Base-by-base conservation (phyloP, 148 eudicot genomes). In the Vaccinium macrocarpon region DNA sequence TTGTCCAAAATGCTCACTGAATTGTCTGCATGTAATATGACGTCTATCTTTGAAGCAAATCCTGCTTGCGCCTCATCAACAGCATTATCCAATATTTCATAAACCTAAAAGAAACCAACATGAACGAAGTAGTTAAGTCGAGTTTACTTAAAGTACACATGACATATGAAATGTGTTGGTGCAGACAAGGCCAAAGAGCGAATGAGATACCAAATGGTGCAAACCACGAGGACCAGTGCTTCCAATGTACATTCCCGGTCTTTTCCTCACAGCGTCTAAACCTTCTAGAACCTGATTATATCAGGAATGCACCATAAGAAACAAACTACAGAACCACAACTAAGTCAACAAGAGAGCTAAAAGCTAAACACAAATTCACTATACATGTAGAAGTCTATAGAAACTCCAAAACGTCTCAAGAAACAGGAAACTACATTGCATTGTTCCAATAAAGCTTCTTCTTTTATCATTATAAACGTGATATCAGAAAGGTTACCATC, bases 211-310 rank as follows among this genome's bases (percentile, higher is more conserved):
- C 97, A 97, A 82, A 85, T 97, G 99, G 88, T 95, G 98, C 86
- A 97, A 88, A 71, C 99, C 99, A 86, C 99, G 99, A 90, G 91
- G 88, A 48, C 99, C 99, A 76, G 99, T 97, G 86, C 97, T 95
- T 90, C 99, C 99, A 59, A 97, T 93, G 88, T 97, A 97, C 99
- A 97, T 97, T 82, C 98, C 99, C 7, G 98, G 99, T 85, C 99
- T 91, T 90, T 93, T 93, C 85, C 99, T 95, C 46, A 97, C 99
- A 80, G 99, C 93, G 83, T 97, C 99, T 85, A 97, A 87, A 75
- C 99, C 99, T 91, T 97, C 94, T 89, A 97, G 80, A 38, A 91
- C 89, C 91, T 90, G 87, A 80, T 80, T 8, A 59, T 48, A 84
- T 27, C n/a, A 82, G 61, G 53, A 49, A 29, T 38, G 61, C 11